These are phyloP conservation scores for Penicillium thymicola DNA, from an alignment of 2,329 filamentous ascomycete genomes.

Conservation along the genomic window DNA sequence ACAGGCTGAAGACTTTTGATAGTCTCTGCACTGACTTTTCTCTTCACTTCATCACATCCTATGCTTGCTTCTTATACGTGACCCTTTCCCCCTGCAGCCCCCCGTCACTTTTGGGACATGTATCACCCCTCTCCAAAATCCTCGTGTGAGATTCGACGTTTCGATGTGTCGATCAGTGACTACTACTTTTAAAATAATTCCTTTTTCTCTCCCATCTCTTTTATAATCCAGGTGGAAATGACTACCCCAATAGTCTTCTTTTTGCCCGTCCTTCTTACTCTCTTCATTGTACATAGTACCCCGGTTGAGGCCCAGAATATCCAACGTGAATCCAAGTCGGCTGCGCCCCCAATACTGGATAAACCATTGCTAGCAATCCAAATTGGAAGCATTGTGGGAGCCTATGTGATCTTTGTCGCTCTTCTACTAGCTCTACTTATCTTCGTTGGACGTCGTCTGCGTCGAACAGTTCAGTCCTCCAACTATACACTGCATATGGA, in stretches of 20 bases:
- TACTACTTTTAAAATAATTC: conserved; percentile 15
- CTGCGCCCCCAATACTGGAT: conserved; percentile 49
- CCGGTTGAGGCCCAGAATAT: conserved; percentile 35
- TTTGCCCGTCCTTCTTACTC: conserved; percentile 54
- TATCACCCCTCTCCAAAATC: conserved; percentile 13
- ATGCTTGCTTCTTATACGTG: conserved; percentile 21
- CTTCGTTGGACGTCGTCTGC: conserved; percentile 56
- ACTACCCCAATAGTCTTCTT: conserved; percentile 39
- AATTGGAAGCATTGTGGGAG: conserved; percentile 77
- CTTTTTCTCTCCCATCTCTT: conserved; percentile 2
- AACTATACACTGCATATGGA: conserved; percentile 54
- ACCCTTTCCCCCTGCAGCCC: conserved; percentile 18
- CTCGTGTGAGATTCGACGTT: conserved; percentile 28
- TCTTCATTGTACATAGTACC: conserved; percentile 43
- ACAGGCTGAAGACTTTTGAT: conserved; percentile 9
- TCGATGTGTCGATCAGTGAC: conserved; percentile 22
- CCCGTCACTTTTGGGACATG: conserved; percentile 21
- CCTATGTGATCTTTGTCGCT: conserved; percentile 75
- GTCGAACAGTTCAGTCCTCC: conserved; percentile 51
- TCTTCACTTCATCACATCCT: conserved; percentile 30
- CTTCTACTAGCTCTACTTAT: conserved; percentile 67
- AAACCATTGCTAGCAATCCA: conserved; percentile 70
- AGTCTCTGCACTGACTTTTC: conserved; percentile 2
- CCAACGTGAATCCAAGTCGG: conserved; percentile 44
- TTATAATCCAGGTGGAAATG: conserved; percentile 20